Evolutionary conservation across 768 basidiomycete species (phyloP), one percentile per base, ranked within the genome.

Genomic region (Pleurotus citrinopileatus): DNA sequence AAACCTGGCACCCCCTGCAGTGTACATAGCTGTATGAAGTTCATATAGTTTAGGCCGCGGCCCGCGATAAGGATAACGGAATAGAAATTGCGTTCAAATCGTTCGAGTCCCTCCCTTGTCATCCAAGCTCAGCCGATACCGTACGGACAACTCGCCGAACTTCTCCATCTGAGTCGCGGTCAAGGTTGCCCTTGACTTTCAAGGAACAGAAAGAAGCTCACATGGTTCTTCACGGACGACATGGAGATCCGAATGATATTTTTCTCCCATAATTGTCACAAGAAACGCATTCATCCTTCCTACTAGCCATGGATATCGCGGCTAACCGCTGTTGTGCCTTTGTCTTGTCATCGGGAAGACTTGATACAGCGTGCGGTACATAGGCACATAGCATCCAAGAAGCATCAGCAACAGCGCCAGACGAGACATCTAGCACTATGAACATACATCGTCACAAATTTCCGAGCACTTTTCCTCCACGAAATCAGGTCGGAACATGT

Each of bases 311-410:
- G 26, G 23, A 25, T 44, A 22, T 42, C 40, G 40, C 40, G n/a
- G 40, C 20, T 42, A 42, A 42, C 8, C 20, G 2, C 7, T 44
- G 43, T 13, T 44, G 43, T 44, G 43, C 43, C 43, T 44, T 27
- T 6, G 43, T 44, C 43, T 44, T 44, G 43, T 44, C 43, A 44
- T 4, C 25, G 19, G 13, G 43, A 44, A 27, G 43, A 44, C 43
- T 9, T 40, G 43, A 44, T 23, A 2, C 22, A 44, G 23, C 17
- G 43, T 44, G 43, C 43, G 17, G 17, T 26, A 17, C 22, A 22
- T 27, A 17, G 8, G 19, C 9, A 13, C 40, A 12, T 42, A 42
- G 20, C 19, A 2, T 42, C 9, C 8, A 23, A n/a, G n/a, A n/a
- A n/a, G n/a, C n/a, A n/a, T n/a, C n/a, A n/a, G n/a, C n/a, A n/a